Evolutionary conservation across 2,329 filamentous ascomycete species (phyloP).

Genomic region (Stachybotrys chlorohalonatus): DNA sequence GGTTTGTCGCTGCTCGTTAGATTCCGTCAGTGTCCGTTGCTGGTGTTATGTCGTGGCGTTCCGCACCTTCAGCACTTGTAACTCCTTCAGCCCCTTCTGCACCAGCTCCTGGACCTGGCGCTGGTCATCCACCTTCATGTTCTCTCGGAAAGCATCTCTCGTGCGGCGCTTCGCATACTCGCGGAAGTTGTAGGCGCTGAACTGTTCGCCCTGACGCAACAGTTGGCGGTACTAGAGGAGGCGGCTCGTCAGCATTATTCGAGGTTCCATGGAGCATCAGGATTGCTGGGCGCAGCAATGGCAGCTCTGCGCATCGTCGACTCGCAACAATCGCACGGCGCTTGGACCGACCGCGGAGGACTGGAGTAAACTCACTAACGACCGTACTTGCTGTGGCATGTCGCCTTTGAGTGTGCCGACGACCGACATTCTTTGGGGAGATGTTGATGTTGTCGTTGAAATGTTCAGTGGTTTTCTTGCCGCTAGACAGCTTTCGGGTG

Average conservation of each 20-base stretch:
- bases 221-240: slow-evolving; percentile 74
- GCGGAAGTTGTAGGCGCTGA: slow-evolving; percentile 93
- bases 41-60: no score
- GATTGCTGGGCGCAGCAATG: no score
- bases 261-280: no score
- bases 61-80: slow-evolving; percentile 82
- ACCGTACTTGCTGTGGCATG: slow-evolving; percentile 47
- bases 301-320: no score
- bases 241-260: no score
- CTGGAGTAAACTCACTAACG: slow-evolving; percentile 34
- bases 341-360: no score
- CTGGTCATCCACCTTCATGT: slow-evolving; percentile 63
- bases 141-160: slow-evolving; percentile 80
- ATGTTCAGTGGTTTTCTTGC: neutral
- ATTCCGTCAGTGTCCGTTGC: slow-evolving; percentile 2
- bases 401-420: slow-evolving; percentile 37
- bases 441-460: neutral
- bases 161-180: slow-evolving; percentile 92
- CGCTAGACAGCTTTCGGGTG: neutral
- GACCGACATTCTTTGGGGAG: slow-evolving; percentile 24
- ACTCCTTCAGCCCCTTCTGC: slow-evolving; percentile 76
- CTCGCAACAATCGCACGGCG: no score
- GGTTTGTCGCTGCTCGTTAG: slow-evolving; percentile 69
- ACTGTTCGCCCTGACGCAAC: slow-evolving; percentile 76
- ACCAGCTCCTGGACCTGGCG: slow-evolving; percentile 78